phyloP scores from a whole-genome alignment of 1,284 basidiomycete species.

The Porodaedalea pini region DNA sequence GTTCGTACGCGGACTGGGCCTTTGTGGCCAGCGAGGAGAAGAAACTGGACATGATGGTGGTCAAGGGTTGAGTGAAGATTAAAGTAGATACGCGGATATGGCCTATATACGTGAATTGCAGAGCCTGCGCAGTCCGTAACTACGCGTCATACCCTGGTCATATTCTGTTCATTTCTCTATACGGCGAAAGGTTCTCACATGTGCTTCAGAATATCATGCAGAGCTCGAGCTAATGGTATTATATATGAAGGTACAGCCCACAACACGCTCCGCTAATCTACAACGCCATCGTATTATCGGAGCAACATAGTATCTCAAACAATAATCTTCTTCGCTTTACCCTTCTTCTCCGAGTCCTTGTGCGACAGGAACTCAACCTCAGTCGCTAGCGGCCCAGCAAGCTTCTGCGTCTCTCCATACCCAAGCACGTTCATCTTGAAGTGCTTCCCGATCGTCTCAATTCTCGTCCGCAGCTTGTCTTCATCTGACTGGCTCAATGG shows the following conservation, averaged over 20 bases:
- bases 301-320: conserved; percentile 42
- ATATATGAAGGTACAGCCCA: conserved; percentile 3
- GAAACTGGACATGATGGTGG: conserved; percentile 35
- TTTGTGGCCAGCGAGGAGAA: conserved; percentile 67
- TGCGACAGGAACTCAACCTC: conserved; percentile 95
- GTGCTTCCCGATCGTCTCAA: conserved; percentile 73
- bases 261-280: conserved; percentile 1
- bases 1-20: conserved; percentile 63
- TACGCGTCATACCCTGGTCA: neutral
- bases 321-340: conserved; percentile 78
- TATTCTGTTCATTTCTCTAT: no score
- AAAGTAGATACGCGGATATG: neutral
- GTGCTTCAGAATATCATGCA: neutral
- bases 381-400: conserved; percentile 80
- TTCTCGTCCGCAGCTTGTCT: conserved; percentile 60
- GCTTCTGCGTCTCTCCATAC: conserved; percentile 68
- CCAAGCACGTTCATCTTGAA: conserved; percentile 92
- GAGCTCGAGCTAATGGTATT: neutral
- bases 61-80: neutral
- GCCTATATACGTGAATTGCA: neutral
- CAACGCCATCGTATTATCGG: conserved; percentile 21
- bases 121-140: neutral
- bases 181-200: neutral
- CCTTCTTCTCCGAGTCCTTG: conserved; percentile 95
- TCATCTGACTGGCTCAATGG: conserved; percentile 51